Base-by-base conservation (phyloP, 139 green algal species). In the Chara braunii region DNA sequence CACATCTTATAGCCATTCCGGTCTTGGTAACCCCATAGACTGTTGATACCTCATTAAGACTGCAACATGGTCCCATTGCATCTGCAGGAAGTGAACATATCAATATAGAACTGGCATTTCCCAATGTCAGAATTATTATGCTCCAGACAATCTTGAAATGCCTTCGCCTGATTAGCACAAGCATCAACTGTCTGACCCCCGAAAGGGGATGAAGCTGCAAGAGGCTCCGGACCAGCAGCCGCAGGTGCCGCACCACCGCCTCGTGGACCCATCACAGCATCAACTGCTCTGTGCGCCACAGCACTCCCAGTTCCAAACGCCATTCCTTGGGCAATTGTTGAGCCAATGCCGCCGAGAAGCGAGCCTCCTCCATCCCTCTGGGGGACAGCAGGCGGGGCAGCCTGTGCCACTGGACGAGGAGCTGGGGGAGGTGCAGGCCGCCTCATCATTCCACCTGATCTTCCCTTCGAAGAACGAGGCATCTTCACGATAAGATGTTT, bases 91-190 rank as follows among this genome's bases (percentile, higher is more conserved):
- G 67, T 77, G 51, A 78, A 55, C 56, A 74, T 80, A 43, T 78
- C 69, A 14, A 80, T n/a, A 50, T 78, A 78, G 52, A 79, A 78
- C 70, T 78, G 70, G 36, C 70, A 78, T 29, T 71, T 75, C 52
- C 26, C 35, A 8, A 78, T 77, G 14, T 78, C 68, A 23, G 9
- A 32, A 26, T 32, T 34, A 30, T 78, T 76, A 1, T 29, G 29
- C 24, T 66, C n/a, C 11, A 78, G 22, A 43, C 70, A 78, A 34
- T 78, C 70, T 28, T 52, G n/a, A 44, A 78, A 78, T 9, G 70
- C 34, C 70, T 78, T 78, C 1, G 74, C 26, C 22, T 78, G 70
- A 32, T 45, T 67, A 24, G n/a, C 34, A 44, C 70, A 78, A 3
- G 69, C 18, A 6, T 78, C 69, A 22, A 30, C 34, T 36, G 18